Evolutionary conservation across 208 protist species (phyloP).

Genomic region (Acanthamoeba polyphaga): DNA sequence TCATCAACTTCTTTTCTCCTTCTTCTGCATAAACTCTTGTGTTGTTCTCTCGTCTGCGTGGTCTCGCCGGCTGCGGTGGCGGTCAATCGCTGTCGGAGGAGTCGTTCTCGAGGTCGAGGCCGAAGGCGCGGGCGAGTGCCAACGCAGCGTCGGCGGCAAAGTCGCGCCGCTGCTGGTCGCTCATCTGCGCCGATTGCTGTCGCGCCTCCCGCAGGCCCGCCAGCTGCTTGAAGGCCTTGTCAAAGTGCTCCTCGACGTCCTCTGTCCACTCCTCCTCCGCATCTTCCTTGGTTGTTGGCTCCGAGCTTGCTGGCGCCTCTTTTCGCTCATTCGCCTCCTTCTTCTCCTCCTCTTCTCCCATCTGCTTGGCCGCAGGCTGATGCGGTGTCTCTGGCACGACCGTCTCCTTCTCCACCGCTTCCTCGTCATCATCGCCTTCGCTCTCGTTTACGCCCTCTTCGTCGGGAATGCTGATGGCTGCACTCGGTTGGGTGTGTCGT

Average conservation of each 20-base stretch:
- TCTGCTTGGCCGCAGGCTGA: neutral
- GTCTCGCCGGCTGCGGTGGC: neutral
- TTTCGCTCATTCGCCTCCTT: neutral
- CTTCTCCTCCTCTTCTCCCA: neutral
- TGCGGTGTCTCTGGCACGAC: neutral
- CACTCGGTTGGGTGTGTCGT: neutral
- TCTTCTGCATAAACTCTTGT: too few relatives aligned
- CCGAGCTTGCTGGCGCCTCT: neutral
- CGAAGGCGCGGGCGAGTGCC: conserved; percentile 17
- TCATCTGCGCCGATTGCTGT: conserved; percentile 1
- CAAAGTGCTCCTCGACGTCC: neutral
- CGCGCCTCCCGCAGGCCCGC: conserved; percentile 11
- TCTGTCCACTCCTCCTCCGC: conserved; percentile 9
- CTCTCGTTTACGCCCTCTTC: neutral
- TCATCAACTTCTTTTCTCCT: too few relatives aligned
- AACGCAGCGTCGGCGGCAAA: conserved; percentile 3
- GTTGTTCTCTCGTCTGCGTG: neutral
- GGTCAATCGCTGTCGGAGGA: conserved; percentile 7
- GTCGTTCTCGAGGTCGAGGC: conserved; percentile 1
- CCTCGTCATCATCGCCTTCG: neutral
- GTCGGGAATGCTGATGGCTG: neutral
- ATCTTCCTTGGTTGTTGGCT: neutral
- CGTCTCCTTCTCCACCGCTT: neutral
- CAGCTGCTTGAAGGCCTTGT: conserved; percentile 18
- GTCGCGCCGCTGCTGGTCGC: conserved; percentile 6